These are phyloP conservation scores for Agrocybe chaxingu DNA, from an alignment of 768 basidiomycete genomes.

Conservation along the genomic window DNA sequence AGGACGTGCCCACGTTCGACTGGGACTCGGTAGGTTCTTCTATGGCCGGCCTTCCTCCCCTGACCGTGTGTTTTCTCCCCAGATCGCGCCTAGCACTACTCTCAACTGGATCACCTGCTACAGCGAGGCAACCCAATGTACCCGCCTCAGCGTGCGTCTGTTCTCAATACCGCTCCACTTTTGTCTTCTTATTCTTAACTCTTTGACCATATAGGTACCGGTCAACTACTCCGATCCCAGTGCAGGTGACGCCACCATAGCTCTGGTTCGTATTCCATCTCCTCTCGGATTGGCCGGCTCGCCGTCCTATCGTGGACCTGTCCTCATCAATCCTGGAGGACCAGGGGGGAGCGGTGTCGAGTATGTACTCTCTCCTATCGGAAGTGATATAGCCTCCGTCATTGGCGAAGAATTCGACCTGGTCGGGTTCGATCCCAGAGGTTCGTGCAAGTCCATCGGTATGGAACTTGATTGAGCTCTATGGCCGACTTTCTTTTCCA, in stretches of 20 bases:
- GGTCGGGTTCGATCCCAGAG: constrained; percentile 45
- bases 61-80: too few relatives aligned
- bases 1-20: too few relatives aligned
- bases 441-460: constrained; percentile 15
- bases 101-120: constrained; percentile 25
- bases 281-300: constrained; percentile 17
- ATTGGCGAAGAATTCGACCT: constrained; percentile 44
- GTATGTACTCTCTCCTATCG: constrained; percentile 15
- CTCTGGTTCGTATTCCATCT: constrained; percentile 39
- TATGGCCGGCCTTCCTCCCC: too few relatives aligned
- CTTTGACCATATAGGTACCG: constrained; percentile 31
- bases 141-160: constrained; percentile 24
- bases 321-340: constrained; percentile 47
- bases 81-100: constrained; percentile 13
- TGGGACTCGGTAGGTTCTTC: too few relatives aligned
- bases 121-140: constrained; percentile 24
- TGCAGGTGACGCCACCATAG: constrained; percentile 37
- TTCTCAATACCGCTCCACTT: too few relatives aligned
- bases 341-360: constrained; percentile 44
- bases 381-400: constrained; percentile 22
- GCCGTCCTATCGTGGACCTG: constrained; percentile 37
- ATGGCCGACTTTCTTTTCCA: background rate
- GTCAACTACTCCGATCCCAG: constrained; percentile 39
- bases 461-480: background rate
- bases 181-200: background rate